phyloP scores from a whole-genome alignment of 441 rosid species.

The Mallotus repandus region DNA sequence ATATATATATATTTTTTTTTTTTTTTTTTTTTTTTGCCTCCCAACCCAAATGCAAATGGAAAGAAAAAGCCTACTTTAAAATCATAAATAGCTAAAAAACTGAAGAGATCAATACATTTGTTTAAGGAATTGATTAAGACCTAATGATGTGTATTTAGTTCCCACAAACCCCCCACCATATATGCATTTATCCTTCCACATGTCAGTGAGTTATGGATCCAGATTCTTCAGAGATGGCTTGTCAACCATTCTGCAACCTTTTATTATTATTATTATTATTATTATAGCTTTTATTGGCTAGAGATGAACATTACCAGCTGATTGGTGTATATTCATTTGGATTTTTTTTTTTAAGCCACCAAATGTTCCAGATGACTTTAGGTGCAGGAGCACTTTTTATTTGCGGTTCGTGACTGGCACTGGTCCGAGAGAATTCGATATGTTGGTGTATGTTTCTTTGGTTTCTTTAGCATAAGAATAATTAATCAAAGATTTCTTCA shows the following conservation, averaged over 20 bases:
- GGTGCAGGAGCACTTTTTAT: too few relatives aligned
- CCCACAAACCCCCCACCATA: not conserved
- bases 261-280: too few relatives aligned
- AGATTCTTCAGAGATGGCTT: not conserved
- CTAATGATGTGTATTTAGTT: not conserved
- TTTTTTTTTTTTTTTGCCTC: too few relatives aligned
- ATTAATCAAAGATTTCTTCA: too few relatives aligned
- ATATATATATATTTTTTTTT: not conserved
- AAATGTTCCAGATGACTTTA: too few relatives aligned
- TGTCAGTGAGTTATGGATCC: conserved; percentile 6
- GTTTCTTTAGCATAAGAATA: not conserved
- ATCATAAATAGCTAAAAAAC: not conserved
- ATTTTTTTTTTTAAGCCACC: too few relatives aligned
- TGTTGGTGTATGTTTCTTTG: too few relatives aligned
- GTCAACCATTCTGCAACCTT: not conserved
- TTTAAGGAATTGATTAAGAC: not conserved
- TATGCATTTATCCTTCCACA: not conserved
- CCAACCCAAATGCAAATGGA: not conserved
- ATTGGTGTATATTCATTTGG: not conserved
- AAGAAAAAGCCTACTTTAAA: conserved; percentile 2
- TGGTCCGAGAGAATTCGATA: too few relatives aligned
- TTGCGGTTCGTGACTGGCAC: too few relatives aligned
- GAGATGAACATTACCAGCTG: not conserved
- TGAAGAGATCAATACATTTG: not conserved
- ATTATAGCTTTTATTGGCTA: conserved; percentile 1